Evolutionary conservation across 2,329 filamentous ascomycete species (phyloP), one percentile per base, ranked within the genome.

Genomic region (Scedosporium minutisporum): DNA sequence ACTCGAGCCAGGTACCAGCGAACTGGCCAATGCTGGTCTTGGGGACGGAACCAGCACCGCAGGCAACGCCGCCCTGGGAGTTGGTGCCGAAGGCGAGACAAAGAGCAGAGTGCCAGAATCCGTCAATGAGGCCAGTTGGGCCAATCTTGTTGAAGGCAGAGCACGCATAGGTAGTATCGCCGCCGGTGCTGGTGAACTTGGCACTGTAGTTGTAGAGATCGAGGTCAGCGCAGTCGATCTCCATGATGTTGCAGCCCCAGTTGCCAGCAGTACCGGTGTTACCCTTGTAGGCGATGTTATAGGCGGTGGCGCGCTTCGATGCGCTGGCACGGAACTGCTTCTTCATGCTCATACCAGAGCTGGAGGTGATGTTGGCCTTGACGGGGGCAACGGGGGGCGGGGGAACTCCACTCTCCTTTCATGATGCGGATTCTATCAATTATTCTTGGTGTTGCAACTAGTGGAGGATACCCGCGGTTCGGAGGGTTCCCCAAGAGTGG

Each of bases 131-230:
- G 44, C 74, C 73, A 57, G 74, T 67, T 14, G 72, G 69, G 55
- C 80, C 80, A 61, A 82, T 81, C 79, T 83, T 83, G 78, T 81
- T 80, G 74, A 72, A 81, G 74, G 76, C 78, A 41, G 68, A 67
- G 69, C 81, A 82, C 51, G 70, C 48, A 48, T 46, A 62, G 64
- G 72, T 68, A 62, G 74, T 72, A 55, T 68, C 60, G 65, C 63
- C 69, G 60, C 72, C 70, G 60, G 73, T 74, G 69, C 76, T 74
- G 61, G 69, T 70, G 69, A 81, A 78, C 65, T 71, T 71, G 64
- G 74, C 65, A 18, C 72, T 71, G 74, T 82, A 80, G 61, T 77
- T 65, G 74, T 82, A 83, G 65, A 75, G 61, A 64, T 67, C 58
- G 64, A 71, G 71, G 58, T 76, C 68, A 58, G 65, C 65, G 63